These are phyloP conservation scores for Russula griseocarnosa DNA, from an alignment of 768 basidiomycete genomes.

Conservation along the genomic window DNA sequence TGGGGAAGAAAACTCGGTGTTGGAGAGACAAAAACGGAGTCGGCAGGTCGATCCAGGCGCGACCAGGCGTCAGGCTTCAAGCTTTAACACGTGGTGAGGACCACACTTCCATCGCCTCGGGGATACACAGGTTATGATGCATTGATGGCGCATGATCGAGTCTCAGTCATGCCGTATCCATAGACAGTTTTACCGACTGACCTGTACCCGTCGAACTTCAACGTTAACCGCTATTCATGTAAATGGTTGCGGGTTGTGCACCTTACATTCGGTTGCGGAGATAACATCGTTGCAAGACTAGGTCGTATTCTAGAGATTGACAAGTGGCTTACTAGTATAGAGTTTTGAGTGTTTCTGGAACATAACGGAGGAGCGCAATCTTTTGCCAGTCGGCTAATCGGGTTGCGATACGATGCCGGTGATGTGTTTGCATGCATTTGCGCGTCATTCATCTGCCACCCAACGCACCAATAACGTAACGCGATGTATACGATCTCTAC, in stretches of 20 bases:
- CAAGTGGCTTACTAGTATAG: background rate
- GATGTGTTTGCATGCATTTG: too few relatives aligned
- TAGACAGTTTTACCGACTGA: background rate
- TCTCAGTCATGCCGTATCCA: slow-evolving; percentile 2
- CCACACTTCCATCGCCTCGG: background rate
- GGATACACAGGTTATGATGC: background rate
- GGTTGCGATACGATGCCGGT: too few relatives aligned
- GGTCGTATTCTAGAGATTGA: background rate
- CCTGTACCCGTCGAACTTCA: background rate
- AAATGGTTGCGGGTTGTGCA: background rate
- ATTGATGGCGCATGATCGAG: background rate
- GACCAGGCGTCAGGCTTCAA: background rate
- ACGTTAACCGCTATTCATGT: too few relatives aligned
- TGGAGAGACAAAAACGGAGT: background rate
- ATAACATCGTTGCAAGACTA: too few relatives aligned
- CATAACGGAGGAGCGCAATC: background rate
- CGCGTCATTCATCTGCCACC: too few relatives aligned
- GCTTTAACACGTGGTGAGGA: background rate
- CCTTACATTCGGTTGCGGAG: background rate
- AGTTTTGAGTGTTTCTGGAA: too few relatives aligned
- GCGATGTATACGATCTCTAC: too few relatives aligned
- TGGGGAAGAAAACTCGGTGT: background rate
- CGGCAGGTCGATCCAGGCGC: background rate
- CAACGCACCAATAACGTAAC: too few relatives aligned
- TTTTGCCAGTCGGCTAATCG: too few relatives aligned